A percentile compares a stretch with the other conserved stretches of the same genome.
Conservation (phyloP, 306 rosid species). For the Quercus variabilis region DNA sequence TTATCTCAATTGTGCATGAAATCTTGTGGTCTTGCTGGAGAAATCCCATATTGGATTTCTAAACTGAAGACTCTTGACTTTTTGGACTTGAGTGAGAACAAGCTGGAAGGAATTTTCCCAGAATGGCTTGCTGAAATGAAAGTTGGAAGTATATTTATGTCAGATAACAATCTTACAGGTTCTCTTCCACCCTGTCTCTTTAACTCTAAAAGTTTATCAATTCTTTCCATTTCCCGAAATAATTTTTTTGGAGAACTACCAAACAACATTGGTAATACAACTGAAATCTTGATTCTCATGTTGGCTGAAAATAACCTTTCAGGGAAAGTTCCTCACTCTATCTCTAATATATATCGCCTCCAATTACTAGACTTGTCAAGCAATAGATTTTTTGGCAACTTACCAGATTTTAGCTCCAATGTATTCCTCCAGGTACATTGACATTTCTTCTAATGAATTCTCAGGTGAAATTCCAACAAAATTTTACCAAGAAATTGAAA, state of each 20-base stretch:
- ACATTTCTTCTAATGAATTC: slow-evolving; percentile 26
- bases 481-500: slow-evolving; percentile 9
- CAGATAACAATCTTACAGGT: slow-evolving; percentile 22
- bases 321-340: slow-evolving; percentile 14
- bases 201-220: background rate
- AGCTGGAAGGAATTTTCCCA: slow-evolving; percentile 27
- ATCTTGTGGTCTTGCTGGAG: slow-evolving; percentile 24
- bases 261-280: slow-evolving; percentile 20
- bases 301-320: slow-evolving; percentile 23
- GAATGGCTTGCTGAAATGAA: slow-evolving; percentile 29
- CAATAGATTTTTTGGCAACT: slow-evolving; percentile 17
- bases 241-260: slow-evolving; percentile 27
- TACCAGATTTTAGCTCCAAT: slow-evolving; percentile 10
- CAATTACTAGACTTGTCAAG: slow-evolving; percentile 15
- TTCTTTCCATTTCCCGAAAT: slow-evolving; percentile 23
- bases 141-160: slow-evolving; percentile 16
- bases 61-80: slow-evolving; percentile 5
- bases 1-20: slow-evolving; percentile 14
- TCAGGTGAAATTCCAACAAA: slow-evolving; percentile 26
- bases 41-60: slow-evolving; percentile 30
- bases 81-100: slow-evolving; percentile 27
- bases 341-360: slow-evolving; percentile 21
- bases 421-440: slow-evolving; percentile 13
- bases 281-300: slow-evolving; percentile 5
- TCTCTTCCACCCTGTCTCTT: slow-evolving; percentile 27